These are phyloP conservation scores for Daldinia loculata DNA, from an alignment of 495 filamentous ascomycete species.

Conservation along the genomic window DNA sequence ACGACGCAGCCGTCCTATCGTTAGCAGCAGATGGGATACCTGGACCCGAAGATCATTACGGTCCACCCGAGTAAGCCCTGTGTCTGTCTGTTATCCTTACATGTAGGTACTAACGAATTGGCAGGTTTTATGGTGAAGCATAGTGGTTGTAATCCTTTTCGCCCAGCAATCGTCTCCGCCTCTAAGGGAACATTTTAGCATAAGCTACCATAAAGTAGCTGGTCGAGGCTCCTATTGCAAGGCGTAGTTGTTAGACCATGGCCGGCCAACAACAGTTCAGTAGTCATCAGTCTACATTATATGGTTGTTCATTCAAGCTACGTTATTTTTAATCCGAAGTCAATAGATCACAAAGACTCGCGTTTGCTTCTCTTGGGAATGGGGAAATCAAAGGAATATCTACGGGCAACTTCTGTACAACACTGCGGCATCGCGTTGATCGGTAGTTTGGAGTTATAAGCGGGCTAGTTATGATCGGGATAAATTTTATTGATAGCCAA, in stretches of 20 bases:
- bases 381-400: conserved; percentile 8
- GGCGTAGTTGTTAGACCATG: background rate
- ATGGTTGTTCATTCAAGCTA: conserved; percentile 12
- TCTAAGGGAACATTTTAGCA: background rate
- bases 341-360: conserved; percentile 36
- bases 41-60: conserved; percentile 45
- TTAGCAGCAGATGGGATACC: conserved; percentile 51
- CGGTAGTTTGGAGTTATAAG: conserved; percentile 39
- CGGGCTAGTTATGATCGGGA: conserved; percentile 30
- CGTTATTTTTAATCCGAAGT: conserved; percentile 20
- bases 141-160: conserved; percentile 12
- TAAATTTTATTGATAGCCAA: conserved; percentile 22
- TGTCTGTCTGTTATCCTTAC: conserved; percentile 3
- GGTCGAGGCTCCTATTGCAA: conserved; percentile 1
- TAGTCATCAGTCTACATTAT: conserved; percentile 1
- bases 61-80: conserved; percentile 48
- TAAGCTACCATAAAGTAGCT: background rate
- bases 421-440: conserved; percentile 29
- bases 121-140: conserved; percentile 50
- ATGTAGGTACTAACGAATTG: conserved; percentile 11
- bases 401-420: conserved; percentile 26
- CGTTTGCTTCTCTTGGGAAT: conserved; percentile 27
- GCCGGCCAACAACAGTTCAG: conserved; percentile 3
- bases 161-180: background rate
- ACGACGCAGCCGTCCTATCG: conserved; percentile 54